These are phyloP conservation scores for Penicillium parvum DNA, from an alignment of 495 filamentous ascomycete species.

Conservation along the genomic window DNA sequence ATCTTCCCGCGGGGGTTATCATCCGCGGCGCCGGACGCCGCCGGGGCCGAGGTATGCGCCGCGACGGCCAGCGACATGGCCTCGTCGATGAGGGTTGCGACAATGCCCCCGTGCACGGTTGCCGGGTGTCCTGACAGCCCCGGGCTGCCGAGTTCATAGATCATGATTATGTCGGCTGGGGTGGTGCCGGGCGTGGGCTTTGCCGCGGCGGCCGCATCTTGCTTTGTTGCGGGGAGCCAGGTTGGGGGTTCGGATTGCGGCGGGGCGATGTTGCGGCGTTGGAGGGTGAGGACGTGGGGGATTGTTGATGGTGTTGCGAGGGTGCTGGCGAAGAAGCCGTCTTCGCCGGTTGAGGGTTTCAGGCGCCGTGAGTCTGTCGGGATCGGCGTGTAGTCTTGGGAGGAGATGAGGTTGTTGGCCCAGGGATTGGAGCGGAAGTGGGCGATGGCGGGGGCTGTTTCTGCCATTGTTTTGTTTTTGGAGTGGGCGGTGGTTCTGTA, in stretches of 20 bases:
- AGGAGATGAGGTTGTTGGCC: constrained; percentile 28
- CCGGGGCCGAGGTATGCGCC: constrained; percentile 22
- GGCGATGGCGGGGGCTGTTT: constrained; percentile 14
- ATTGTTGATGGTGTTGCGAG: constrained; percentile 35
- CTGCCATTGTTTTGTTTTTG: constrained; percentile 14
- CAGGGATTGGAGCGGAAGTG: constrained; percentile 24
- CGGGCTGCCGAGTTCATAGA: constrained; percentile 30
- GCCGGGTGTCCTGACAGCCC: constrained; percentile 38
- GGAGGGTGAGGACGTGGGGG: constrained; percentile 35
- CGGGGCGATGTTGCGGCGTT: constrained; percentile 24
- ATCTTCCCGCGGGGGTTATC: constrained; percentile 28
- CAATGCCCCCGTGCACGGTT: constrained; percentile 45
- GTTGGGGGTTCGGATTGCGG: constrained; percentile 20
- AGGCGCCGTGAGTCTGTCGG: constrained; percentile 33
- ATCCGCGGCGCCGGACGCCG: constrained; percentile 2
- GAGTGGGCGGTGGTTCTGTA: not conserved
- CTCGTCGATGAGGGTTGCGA: constrained; percentile 71
- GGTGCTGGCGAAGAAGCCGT: constrained; percentile 36
- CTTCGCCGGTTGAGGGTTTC: constrained; percentile 38
- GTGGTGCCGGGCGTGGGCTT: constrained; percentile 19
- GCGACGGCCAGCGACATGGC: constrained; percentile 41
- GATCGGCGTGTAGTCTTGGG: constrained; percentile 30
- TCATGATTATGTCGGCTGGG: constrained; percentile 37
- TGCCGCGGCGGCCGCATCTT: constrained; percentile 21
- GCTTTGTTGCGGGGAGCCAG: constrained; percentile 33